phyloP scores from a whole-genome alignment of 225 moss, liverwort and hornwort species.

The Antitrichia curtipendula region DNA sequence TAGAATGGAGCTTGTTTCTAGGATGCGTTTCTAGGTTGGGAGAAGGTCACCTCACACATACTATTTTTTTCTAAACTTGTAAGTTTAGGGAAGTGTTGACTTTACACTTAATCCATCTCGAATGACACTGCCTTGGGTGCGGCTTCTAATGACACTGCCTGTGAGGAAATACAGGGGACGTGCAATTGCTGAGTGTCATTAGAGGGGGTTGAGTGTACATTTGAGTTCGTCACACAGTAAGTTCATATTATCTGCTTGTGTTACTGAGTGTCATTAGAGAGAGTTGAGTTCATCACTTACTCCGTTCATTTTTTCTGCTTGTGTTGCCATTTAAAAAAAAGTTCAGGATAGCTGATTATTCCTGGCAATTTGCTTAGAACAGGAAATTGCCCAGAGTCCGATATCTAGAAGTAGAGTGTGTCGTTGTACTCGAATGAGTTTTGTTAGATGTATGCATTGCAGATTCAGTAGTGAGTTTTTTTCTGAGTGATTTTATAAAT shows the following conservation, averaged over 20 bases:
- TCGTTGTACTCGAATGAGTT: background rate
- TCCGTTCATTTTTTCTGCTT: background rate
- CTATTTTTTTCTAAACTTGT: background rate
- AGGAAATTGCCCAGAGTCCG: background rate
- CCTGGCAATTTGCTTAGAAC: background rate
- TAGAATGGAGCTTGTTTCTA: background rate
- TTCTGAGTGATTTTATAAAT: too few species aligned
- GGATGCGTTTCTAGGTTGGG: background rate
- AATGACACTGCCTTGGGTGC: background rate
- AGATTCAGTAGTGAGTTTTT: background rate
- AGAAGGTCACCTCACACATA: background rate
- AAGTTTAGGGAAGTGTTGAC: background rate
- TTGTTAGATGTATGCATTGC: background rate
- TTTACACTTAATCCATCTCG: background rate
- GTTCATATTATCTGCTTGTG: background rate
- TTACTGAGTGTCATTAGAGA: background rate
- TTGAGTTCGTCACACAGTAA: background rate
- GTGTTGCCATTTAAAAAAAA: background rate
- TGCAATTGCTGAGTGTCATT: background rate
- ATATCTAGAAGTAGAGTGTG: background rate
- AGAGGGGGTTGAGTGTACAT: background rate
- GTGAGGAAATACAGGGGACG: background rate
- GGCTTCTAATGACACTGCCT: background rate
- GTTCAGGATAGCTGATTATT: background rate
- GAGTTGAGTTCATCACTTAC: background rate